Evolutionary conservation across 805 yeast genomes (phyloP), one percentile per base, ranked within the genome.

Genomic region (Cyberlindnera bimundalis): DNA sequence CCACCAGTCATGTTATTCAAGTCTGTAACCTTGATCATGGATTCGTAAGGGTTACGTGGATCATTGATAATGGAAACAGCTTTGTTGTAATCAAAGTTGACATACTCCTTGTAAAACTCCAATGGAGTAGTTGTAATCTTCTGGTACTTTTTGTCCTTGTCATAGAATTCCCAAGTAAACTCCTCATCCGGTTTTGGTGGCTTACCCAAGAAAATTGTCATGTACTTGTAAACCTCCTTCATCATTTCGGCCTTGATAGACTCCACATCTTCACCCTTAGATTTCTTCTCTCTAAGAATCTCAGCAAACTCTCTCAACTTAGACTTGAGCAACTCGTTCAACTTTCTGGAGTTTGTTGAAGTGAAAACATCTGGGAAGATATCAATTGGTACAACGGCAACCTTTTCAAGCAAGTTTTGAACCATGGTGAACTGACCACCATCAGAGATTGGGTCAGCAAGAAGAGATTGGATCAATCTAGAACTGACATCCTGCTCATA

Each of bases 401-500:
- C 88, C 62, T 87, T 88, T 47, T 79, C 78, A 37, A 86, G 74
- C 42, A 88, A 60, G 62, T 86, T 84, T 35, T 81, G 70, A 59
- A 85, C 76, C 93, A 87, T 83, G 49, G 84, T 81, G 72, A 84
- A 86, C 63, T 87, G 96, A 39, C 96, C 96, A 52, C 96, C 96
- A 57, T 88, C 96, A 43, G 73, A 60, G 33, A 80, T 78, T 18
- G 96, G 95, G 40, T 76, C 81, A 5, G 66, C 52, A 40, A 86
- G 66, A 34, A 87, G 62, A 50, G 73, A 76, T 62, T 81, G 85
- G 36, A 87, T 76, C 42, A 84, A 64, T 48, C 95, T 73, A 1
- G 89, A 79, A 47, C 79, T 89, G 38, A 81, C 73, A 32, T 72
- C 79, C 58, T 81, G 80, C 27, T 76, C 68, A 25, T 75, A 71